These are phyloP conservation scores for Ophiocordyceps unilateralis DNA, from an alignment of 2,329 filamentous ascomycete genomes.

Conservation along the genomic window DNA sequence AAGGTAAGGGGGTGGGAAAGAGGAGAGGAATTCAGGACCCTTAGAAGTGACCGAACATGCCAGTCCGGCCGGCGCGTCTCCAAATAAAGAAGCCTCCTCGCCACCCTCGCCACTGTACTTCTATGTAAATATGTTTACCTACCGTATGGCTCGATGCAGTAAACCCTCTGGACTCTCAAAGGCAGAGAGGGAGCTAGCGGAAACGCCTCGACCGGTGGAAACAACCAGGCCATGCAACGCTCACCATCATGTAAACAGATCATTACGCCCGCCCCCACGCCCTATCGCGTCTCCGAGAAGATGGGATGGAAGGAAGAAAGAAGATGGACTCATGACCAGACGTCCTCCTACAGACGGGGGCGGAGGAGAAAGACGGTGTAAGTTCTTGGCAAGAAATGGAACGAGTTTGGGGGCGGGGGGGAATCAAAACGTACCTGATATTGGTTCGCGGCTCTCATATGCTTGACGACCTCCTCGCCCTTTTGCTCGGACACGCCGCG, in stretches of 20 bases:
- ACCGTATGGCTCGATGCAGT: not conserved
- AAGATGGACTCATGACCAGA: not conserved
- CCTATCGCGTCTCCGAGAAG: not conserved
- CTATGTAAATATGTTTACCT: not conserved
- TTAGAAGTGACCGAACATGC: not conserved
- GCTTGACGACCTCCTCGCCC: conserved; percentile 92
- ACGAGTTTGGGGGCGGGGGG: not conserved
- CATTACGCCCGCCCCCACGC: not conserved
- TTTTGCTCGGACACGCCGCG: conserved; percentile 69
- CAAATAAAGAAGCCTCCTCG: not conserved
- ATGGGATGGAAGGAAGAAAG: not conserved
- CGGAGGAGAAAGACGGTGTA: not conserved
- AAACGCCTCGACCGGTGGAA: not conserved
- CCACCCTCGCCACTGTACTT: not conserved
- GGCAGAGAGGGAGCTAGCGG: not conserved
- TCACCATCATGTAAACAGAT: not conserved
- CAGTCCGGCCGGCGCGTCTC: not conserved
- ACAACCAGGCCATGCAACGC: not conserved
- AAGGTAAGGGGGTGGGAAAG: not conserved
- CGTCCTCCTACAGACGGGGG: not conserved
- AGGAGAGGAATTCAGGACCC: not conserved
- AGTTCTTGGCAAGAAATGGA: not conserved
- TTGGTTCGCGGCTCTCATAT: conserved; percentile 84
- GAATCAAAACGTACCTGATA: conserved; percentile 58
- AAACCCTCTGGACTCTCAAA: not conserved